A percentile compares a stretch with the other conserved stretches of the same genome.
These are phyloP conservation scores for Dothidotthia symphoricarpi DNA, from an alignment of 2,329 filamentous ascomycete species.

Conservation along the genomic window DNA sequence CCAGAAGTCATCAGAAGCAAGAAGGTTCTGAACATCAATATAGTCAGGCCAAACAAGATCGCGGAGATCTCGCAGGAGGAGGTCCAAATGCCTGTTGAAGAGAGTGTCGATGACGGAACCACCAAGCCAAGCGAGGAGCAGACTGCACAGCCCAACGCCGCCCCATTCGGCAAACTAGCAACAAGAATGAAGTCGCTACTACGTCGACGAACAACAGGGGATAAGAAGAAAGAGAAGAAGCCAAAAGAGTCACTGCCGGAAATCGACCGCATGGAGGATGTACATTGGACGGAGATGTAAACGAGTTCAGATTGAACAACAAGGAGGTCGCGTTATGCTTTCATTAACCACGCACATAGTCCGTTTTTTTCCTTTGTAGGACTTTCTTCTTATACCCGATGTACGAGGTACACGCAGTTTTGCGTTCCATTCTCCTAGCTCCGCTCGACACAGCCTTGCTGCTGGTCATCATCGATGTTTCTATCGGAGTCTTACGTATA, in stretches of 20 bases:
- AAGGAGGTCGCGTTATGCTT: no score
- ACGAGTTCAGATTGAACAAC: no score
- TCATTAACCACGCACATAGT: no score
- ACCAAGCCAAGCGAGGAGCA: conserved; percentile 11
- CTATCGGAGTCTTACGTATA: no score
- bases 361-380: no score
- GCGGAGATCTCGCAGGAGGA: conserved; percentile 15
- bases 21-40: background rate
- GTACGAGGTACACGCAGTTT: no score
- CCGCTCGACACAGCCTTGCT: no score
- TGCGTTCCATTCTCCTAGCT: no score
- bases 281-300: conserved; percentile 41
- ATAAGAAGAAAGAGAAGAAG: conserved; percentile 30
- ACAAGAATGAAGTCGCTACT: conserved; percentile 34
- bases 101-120: conserved; percentile 13
- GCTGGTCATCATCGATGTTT: no score
- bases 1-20: background rate
- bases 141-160: conserved; percentile 13
- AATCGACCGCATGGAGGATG: conserved; percentile 31
- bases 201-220: conserved; percentile 21
- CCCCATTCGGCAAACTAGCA: conserved; percentile 31
- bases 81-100: conserved; percentile 12
- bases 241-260: conserved; percentile 16
- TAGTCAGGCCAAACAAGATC: conserved; percentile 6
- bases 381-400: no score